Evolutionary conservation across 78 protist species (phyloP).

Genomic region (Dictyostelium capitatum): DNA sequence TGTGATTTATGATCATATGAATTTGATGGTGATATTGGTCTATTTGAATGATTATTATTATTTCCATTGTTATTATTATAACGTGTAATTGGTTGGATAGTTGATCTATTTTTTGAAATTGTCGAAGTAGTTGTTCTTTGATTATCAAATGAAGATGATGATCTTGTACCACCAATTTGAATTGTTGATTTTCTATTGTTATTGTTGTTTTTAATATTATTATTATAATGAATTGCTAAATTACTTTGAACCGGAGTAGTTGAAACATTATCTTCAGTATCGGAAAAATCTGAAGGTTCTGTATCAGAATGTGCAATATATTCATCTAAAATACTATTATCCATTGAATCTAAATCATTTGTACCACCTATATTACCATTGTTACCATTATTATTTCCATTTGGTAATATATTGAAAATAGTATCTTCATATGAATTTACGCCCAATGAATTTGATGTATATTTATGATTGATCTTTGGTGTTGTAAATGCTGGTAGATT

Average conservation of each 20-base stretch:
- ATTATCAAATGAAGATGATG: slow-evolving; percentile 8
- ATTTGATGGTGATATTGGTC: background rate
- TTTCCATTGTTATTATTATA: background rate
- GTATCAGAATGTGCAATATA: slow-evolving; percentile 7
- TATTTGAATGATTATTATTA: background rate
- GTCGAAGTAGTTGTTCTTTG: background rate
- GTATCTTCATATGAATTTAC: slow-evolving; percentile 77
- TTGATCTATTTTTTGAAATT: no score
- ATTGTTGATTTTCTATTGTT: background rate
- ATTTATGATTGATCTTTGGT: slow-evolving; percentile 47
- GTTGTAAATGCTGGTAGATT: slow-evolving; percentile 44
- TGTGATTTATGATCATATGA: background rate
- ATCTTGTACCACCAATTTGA: slow-evolving; percentile 34
- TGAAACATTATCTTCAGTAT: slow-evolving; percentile 27
- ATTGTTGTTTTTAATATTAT: background rate
- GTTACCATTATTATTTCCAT: background rate
- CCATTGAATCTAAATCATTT: background rate
- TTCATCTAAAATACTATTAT: background rate
- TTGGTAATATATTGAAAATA: slow-evolving; percentile 42
- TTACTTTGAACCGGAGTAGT: slow-evolving; percentile 5
- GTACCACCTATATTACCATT: background rate
- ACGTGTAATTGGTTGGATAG: no score
- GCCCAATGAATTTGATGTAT: slow-evolving; percentile 73
- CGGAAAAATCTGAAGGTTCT: slow-evolving; percentile 5
- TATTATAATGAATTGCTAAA: background rate